phyloP scores from a whole-genome alignment of 2,329 filamentous ascomycete genomes.

The Epichloe typhina region DNA sequence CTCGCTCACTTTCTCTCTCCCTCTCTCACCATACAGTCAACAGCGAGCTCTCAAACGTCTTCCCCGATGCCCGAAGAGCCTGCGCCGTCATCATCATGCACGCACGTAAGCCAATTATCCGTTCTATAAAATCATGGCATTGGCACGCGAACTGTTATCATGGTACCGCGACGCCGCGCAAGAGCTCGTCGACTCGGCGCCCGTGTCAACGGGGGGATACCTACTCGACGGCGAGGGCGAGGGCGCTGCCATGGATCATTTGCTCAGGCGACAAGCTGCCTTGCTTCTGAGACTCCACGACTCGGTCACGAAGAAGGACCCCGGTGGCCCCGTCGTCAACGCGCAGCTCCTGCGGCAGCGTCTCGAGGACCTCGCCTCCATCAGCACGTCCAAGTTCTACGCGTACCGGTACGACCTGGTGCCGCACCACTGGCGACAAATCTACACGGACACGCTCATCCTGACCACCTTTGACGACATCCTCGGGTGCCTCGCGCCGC shows the following conservation, averaged over 20 bases:
- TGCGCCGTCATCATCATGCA: not conserved
- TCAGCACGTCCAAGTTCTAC: constrained; percentile 56
- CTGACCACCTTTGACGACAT: constrained; percentile 38
- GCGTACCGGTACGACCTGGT: constrained; percentile 55
- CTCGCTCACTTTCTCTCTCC: not conserved
- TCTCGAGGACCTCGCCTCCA: constrained; percentile 41
- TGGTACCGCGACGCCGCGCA: constrained; percentile 14
- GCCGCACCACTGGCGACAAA: constrained; percentile 52
- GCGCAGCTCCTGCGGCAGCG: constrained; percentile 24
- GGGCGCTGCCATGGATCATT: constrained; percentile 11
- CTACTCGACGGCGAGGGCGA: constrained; percentile 3
- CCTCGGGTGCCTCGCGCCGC: constrained; percentile 7
- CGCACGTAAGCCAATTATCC: not conserved
- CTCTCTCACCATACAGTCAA: not conserved
- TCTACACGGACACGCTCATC: constrained; percentile 60
- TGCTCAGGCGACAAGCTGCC: constrained; percentile 18
- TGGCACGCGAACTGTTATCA: constrained; percentile 6
- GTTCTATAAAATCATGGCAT: not conserved
- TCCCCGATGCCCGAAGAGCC: too few relatives aligned
- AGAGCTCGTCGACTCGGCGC: constrained; percentile 5
- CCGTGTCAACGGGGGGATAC: not conserved
- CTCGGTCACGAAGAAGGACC: not conserved
- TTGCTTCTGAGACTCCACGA: constrained; percentile 13
- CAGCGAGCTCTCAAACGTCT: too few relatives aligned
- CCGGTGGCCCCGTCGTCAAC: constrained; percentile 1